phyloP scores from a whole-genome alignment of 495 filamentous ascomycete species.

The Cercophora scortea region DNA sequence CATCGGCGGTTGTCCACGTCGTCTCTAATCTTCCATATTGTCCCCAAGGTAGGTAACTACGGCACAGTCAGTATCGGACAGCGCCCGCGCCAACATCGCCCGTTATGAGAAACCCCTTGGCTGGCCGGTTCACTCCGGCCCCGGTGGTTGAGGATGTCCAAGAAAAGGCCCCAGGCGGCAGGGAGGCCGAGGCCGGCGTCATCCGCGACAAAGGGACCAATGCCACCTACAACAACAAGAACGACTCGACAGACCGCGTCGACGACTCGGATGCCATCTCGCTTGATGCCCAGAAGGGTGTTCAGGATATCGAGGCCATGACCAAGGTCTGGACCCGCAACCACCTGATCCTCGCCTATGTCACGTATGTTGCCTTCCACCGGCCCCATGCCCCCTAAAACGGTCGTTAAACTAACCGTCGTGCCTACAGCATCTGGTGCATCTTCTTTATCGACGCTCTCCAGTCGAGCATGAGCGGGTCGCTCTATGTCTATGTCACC shows the following conservation, averaged over 20 bases:
- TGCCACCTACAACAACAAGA: constrained; percentile 5
- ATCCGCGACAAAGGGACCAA: not conserved
- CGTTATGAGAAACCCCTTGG: not conserved
- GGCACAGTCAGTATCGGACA: not conserved
- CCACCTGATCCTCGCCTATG: constrained; percentile 15
- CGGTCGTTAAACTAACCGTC: not conserved
- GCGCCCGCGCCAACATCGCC: not conserved
- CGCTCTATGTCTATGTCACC: constrained; percentile 39
- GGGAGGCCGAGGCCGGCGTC: constrained; percentile 7
- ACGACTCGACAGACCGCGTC: no score
- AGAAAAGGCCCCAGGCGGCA: constrained; percentile 10
- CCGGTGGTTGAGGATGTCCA: constrained; percentile 12
- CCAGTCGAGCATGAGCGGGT: constrained; percentile 31
- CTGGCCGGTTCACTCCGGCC: constrained; percentile 1
- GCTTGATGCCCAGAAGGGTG: constrained; percentile 13
- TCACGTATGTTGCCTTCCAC: constrained; percentile 12
- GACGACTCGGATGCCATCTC: constrained; percentile 12
- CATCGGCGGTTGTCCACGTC: not conserved
- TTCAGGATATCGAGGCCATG: constrained; percentile 19
- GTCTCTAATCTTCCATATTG: not conserved
- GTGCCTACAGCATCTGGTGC: constrained; percentile 36
- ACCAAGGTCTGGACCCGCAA: constrained; percentile 18
- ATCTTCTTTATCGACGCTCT: constrained; percentile 45
- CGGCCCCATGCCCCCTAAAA: not conserved
- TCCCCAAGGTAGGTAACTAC: not conserved